These are phyloP conservation scores for Pezicula rhizophila DNA, from an alignment of 2,329 filamentous ascomycete species.

Conservation along the genomic window DNA sequence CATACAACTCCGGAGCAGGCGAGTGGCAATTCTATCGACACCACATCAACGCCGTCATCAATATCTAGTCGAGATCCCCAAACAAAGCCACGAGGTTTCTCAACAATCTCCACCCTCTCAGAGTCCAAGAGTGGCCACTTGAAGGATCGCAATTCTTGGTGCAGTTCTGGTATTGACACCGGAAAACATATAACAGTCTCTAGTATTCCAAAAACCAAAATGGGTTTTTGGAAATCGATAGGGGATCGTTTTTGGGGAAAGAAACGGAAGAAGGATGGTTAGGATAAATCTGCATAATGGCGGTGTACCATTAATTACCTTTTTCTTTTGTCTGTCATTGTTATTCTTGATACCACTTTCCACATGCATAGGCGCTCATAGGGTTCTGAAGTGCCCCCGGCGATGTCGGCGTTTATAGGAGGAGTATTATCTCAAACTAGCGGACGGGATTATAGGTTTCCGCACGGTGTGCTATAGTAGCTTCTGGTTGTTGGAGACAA, in stretches of 20 bases:
- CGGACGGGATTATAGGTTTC: background rate
- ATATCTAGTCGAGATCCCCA: no score
- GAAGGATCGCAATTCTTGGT: background rate
- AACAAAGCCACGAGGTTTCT: no score
- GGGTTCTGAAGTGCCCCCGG: no score
- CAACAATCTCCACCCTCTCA: background rate
- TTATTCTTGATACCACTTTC: no score
- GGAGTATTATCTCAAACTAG: background rate
- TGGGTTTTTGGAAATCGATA: conserved; percentile 21
- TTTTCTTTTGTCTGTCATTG: no score
- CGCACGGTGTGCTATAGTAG: background rate
- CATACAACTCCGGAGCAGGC: background rate
- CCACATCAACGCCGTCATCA: no score
- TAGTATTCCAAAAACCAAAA: conserved; percentile 13
- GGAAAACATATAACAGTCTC: conserved; percentile 1
- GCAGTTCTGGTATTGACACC: background rate
- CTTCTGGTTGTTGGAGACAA: background rate
- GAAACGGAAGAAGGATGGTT: background rate
- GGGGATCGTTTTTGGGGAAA: conserved; percentile 20
- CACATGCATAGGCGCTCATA: no score
- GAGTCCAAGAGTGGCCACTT: background rate
- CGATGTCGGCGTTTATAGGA: background rate
- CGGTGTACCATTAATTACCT: no score
- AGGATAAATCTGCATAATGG: background rate
- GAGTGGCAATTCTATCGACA: background rate